Evolutionary conservation across 345 rosid species (phyloP), one percentile per base, ranked within the genome.

Genomic region (Hypericum androsaemum): DNA sequence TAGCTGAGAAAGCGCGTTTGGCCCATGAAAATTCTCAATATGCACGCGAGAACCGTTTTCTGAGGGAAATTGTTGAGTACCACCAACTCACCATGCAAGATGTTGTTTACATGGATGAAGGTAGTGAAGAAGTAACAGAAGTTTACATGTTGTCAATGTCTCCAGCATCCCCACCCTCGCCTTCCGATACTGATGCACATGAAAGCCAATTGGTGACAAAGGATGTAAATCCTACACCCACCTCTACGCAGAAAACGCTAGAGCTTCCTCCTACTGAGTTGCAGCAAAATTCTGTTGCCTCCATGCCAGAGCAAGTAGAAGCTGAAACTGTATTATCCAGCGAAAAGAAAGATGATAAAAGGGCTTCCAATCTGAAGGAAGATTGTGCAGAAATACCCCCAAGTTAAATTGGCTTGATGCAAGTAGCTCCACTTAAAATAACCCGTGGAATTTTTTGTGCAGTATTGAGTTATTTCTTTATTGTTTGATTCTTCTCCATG

Each of bases 1-100:
- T 94, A 58, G 97, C 96, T 6, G 99, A 94, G 71, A 94, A 94
- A 70, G 92, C 95, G 0, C 86, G 99, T 7, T 64, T 94, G 67
- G 99, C 99, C 0, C 84, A 80, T 37, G 99, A 88, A 60, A 94
- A 88, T 53, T 80, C 94, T 6, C 60, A 81, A 10, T 86, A 75
- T 58, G 86, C 97, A 0, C 72, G 99, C 12, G 99, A 94, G 71
- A 94, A 94, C 61, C 68, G 97, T 7, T 88, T 86, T 68, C 68
- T 94, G 61, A 82, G 99, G 65, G 99, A 94, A 64, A 86, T 94
- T 10, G 89, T 94, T 0, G 99, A 94, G 52, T 94, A 88, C 69
- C 96, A 94, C 60, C 99, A 94, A 32, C 73, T 94, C 13, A 88
- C 92, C 11, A 88, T 84, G 99, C 99, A 94, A 71, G 97, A 88